Percentiles rank a stretch among this genome's conserved stretches.
Conservation (phyloP, 495 filamentous ascomycete genomes). For the Neurospora sublineolata region DNA sequence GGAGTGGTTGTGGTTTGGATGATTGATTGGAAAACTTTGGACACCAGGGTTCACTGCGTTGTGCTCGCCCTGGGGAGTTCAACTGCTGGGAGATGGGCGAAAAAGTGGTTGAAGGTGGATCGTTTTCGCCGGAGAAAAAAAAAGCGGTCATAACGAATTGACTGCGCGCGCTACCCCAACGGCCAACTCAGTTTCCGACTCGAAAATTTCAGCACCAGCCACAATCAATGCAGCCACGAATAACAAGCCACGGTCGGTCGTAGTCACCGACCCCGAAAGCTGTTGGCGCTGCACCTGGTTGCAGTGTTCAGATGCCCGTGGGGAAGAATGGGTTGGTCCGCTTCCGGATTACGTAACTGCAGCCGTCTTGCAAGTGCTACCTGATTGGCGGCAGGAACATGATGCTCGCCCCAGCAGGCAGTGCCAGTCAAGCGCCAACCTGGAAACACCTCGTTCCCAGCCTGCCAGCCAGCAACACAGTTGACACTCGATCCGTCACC, state of each 20-base stretch:
- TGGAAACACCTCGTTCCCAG: constrained; percentile 32
- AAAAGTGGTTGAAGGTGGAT: constrained; percentile 1
- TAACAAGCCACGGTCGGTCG: neutral
- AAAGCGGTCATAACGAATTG: neutral
- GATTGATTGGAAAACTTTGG: neutral
- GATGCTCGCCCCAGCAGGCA: constrained; percentile 15
- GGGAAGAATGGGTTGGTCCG: constrained; percentile 14
- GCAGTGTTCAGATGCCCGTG: neutral
- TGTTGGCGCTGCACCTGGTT: neutral
- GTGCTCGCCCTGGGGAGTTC: constrained; percentile 18
- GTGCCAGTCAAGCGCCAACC: constrained; percentile 26
- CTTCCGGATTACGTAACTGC: constrained; percentile 20
- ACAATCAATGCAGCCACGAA: neutral
- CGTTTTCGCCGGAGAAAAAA: neutral
- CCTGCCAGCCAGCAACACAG: constrained; percentile 7
- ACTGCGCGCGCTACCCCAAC: neutral
- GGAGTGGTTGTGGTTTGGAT: neutral
- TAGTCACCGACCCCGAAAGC: neutral
- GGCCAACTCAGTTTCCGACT: neutral
- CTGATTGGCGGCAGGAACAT: constrained; percentile 1
- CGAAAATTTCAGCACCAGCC: neutral
- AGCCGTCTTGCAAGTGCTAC: neutral
- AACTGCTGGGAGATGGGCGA: neutral
- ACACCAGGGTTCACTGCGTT: constrained; percentile 23
- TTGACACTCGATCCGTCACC: constrained; percentile 16